Evolutionary conservation across 2,329 filamentous ascomycete genomes (phyloP), one percentile per base, ranked within the genome.

Genomic region (Claviceps humidiphila): DNA sequence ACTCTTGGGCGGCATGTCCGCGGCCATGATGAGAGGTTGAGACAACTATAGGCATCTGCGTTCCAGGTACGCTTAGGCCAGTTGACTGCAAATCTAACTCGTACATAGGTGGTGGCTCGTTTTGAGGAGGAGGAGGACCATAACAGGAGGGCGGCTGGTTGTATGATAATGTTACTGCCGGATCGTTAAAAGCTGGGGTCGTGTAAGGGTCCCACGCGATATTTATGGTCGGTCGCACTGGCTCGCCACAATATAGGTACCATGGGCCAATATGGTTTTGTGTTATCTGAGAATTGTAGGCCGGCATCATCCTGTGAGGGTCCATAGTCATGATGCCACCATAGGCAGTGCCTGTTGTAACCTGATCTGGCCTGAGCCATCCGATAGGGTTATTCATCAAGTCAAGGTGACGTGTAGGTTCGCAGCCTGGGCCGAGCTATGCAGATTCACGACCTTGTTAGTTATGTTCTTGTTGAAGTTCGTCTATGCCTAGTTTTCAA

Each of bases 1-100:
- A 50, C 47, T 61, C 58, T 6, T 55, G 55, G 22, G 26, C 16
- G 4, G 47, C 30, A n/a, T 30, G 20, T 49, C 30, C 43, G 53
- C 38, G 40, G 50, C 56, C 40, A 54, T 53, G 17, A 2, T 39
- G 47, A 17, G 43, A 24, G 26, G 38, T 17, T 17, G 22, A 14
- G 17, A 14, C 6, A 2, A 7, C 42, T 16, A 26, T 37, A 5
- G 47, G 41, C 2, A 20, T 30, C n/a, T 43, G 24, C 16, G 43
- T 44, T 6, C 37, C 38, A 4, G 41, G 17, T 22, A 13, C 8
- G 26, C 41, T 26, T 50, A 26, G 40, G 8, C 44, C 24, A 7
- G 5, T 26, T 26, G 24, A 7, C 24, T 26, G 24, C 24, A 26
- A 7, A 26, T 26, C 24, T 26, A 1, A 26, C 24, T 6, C 2